Conservation (phyloP, 2,329 filamentous ascomycete species). For the Claviceps sp. region DNA sequence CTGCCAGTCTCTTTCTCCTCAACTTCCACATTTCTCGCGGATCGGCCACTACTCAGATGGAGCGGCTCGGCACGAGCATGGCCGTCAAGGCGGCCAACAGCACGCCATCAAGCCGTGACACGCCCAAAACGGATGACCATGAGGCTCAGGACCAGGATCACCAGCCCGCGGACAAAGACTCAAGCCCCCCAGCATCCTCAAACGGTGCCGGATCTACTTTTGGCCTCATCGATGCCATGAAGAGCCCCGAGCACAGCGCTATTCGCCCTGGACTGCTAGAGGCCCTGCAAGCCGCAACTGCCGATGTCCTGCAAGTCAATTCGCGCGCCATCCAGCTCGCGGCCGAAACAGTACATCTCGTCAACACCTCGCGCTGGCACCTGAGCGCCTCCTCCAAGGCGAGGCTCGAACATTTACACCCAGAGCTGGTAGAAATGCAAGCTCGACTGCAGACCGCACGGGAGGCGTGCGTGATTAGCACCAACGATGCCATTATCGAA, state of each 20-base stretch:
- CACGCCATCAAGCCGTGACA: neutral
- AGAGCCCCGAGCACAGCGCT: slow-evolving; percentile 21
- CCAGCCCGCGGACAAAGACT: slow-evolving; percentile 3
- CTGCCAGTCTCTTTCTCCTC: slow-evolving; percentile 22
- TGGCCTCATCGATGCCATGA: slow-evolving; percentile 23
- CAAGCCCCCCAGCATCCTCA: slow-evolving; percentile 6
- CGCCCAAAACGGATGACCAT: neutral
- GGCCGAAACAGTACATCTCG: slow-evolving; percentile 12
- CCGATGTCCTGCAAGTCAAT: slow-evolving; percentile 13
- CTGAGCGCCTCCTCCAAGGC: slow-evolving; percentile 9
- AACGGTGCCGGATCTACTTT: slow-evolving; percentile 8
- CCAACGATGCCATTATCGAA: slow-evolving; percentile 26
- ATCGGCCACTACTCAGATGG: slow-evolving; percentile 10
- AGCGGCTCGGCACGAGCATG: slow-evolving; percentile 5
- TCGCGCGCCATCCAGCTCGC: slow-evolving; percentile 13
- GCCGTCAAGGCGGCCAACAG: neutral
- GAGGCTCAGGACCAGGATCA: neutral
- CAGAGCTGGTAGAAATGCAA: slow-evolving; percentile 11
- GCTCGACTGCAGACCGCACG: slow-evolving; percentile 15
- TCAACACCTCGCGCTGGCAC: slow-evolving; percentile 20
- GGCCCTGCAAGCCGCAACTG: slow-evolving; percentile 18
- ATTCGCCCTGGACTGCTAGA: slow-evolving; percentile 20
- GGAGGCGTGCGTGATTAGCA: slow-evolving; percentile 16
- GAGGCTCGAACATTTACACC: slow-evolving; percentile 11
- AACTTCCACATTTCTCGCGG: slow-evolving; percentile 28